phyloP scores from a whole-genome alignment of 805 yeast species.

The Wickerhamiella dianesei region DNA sequence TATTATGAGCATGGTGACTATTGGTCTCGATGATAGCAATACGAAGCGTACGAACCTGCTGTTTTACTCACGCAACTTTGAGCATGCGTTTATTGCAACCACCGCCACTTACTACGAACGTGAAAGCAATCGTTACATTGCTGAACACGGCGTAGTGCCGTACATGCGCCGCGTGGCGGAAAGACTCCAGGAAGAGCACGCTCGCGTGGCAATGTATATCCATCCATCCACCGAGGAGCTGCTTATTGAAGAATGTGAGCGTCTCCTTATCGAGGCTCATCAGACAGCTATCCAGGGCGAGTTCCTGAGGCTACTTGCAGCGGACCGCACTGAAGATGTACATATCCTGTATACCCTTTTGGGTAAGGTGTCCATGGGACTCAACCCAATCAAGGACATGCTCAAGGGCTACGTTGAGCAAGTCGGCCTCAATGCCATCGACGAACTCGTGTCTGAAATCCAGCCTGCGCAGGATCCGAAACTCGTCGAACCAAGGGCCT shows the following conservation, averaged over 20 bases:
- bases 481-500: constrained; percentile 62
- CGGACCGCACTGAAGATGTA: constrained; percentile 57
- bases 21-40: constrained; percentile 87
- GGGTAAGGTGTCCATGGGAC: constrained; percentile 63
- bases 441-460: constrained; percentile 35
- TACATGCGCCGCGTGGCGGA: constrained; percentile 78
- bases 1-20: constrained; percentile 70
- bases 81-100: constrained; percentile 56
- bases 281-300: constrained; percentile 64
- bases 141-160: constrained; percentile 71
- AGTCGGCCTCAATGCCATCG: constrained; percentile 49
- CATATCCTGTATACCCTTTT: constrained; percentile 64
- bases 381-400: constrained; percentile 60
- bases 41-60: constrained; percentile 70
- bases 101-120: constrained; percentile 41
- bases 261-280: constrained; percentile 65
- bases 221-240: constrained; percentile 76
- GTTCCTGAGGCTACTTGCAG: constrained; percentile 60
- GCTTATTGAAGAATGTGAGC: constrained; percentile 61
- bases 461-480: constrained; percentile 34
- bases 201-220: constrained; percentile 61
- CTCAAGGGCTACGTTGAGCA: constrained; percentile 60
- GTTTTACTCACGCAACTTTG: constrained; percentile 71
- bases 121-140: constrained; percentile 55
- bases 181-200: constrained; percentile 71